Percentiles rank a stretch among this genome's conserved stretches.
These are phyloP conservation scores for Cardiospermum halicacabum DNA, from an alignment of 345 rosid genomes.

Conservation along the genomic window DNA sequence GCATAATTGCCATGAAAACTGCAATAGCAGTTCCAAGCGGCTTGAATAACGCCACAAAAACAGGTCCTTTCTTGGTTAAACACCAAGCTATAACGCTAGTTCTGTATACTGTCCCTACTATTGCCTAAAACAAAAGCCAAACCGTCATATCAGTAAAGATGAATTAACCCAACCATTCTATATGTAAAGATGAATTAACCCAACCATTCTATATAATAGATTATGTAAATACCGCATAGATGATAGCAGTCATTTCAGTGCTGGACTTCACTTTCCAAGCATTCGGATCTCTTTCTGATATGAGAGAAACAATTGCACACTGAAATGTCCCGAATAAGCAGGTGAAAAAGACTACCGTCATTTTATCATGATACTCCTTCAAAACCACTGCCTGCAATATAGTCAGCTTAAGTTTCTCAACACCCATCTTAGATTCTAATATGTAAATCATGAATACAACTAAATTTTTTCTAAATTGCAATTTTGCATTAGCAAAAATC, in stretches of 20 bases:
- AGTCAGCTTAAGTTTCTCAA: constrained; percentile 10
- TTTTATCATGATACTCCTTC: constrained; percentile 15
- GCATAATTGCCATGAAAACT: constrained; percentile 27
- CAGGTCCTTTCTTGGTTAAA: constrained; percentile 33
- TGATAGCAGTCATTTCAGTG: constrained; percentile 7
- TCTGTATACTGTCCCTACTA: constrained; percentile 22
- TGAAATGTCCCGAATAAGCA: constrained; percentile 17
- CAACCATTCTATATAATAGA: too few relatives aligned
- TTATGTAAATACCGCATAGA: constrained; percentile 15
- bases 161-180: too few relatives aligned
- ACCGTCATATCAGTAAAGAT: background rate
- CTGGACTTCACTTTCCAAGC: constrained; percentile 18
- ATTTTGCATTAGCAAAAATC: too few relatives aligned
- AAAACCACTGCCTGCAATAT: constrained; percentile 14
- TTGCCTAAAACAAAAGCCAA: constrained; percentile 16
- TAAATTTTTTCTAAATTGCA: too few relatives aligned
- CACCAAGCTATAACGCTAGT: constrained; percentile 16
- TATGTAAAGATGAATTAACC: too few relatives aligned
- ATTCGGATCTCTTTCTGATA: constrained; percentile 9
- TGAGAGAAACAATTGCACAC: constrained; percentile 14
- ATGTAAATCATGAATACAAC: too few relatives aligned
- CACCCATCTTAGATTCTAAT: background rate
- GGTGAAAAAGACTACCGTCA: constrained; percentile 15
- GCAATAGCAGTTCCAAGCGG: constrained; percentile 38
- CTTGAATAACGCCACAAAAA: constrained; percentile 38